Evolutionary conservation across 2,329 filamentous ascomycete species (phyloP).

Genomic region (Fonsecaea monophora): DNA sequence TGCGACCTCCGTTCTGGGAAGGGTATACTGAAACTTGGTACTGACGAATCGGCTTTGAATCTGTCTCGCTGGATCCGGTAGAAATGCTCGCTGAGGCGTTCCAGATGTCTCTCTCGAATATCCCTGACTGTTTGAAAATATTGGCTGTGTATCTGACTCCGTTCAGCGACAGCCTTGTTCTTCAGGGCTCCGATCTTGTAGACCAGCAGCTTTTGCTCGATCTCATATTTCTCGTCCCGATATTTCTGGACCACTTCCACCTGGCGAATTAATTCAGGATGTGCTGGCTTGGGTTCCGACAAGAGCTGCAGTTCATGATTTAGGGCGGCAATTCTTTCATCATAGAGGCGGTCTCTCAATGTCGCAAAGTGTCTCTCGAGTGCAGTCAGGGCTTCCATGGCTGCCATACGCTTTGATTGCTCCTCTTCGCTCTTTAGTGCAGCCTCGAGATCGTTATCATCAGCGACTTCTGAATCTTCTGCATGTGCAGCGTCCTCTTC

Average conservation of each 20-base stretch:
- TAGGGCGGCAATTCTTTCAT: constrained; percentile 82
- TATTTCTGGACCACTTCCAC: constrained; percentile 84
- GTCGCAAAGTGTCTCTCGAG: constrained; percentile 89
- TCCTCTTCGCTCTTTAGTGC: constrained; percentile 61
- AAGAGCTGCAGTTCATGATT: constrained; percentile 71
- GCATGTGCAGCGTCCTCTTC: constrained; percentile 58
- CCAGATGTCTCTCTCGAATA: constrained; percentile 78
- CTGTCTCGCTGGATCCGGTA: constrained; percentile 92
- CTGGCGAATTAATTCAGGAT: constrained; percentile 90
- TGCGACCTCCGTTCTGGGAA: constrained; percentile 79
- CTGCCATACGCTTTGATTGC: constrained; percentile 75
- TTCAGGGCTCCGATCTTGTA: constrained; percentile 77
- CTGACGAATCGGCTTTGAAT: constrained; percentile 75
- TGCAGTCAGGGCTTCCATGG: constrained; percentile 76
- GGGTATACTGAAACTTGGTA: constrained; percentile 80
- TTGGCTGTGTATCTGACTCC: constrained; percentile 85
- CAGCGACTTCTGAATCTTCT: constrained; percentile 56
- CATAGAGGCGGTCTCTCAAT: constrained; percentile 80
- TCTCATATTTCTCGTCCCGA: constrained; percentile 77
- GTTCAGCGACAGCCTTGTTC: constrained; percentile 77
- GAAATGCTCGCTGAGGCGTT: constrained; percentile 84
- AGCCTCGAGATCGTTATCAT: constrained; percentile 51
- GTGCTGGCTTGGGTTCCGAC: constrained; percentile 67
- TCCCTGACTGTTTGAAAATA: constrained; percentile 88
- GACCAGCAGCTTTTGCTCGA: constrained; percentile 75